A percentile compares a stretch with the other conserved stretches of the same genome.
Evolutionary conservation across 2,329 filamentous ascomycete genomes (phyloP).

Genomic region (Colletotrichum zoysiae): DNA sequence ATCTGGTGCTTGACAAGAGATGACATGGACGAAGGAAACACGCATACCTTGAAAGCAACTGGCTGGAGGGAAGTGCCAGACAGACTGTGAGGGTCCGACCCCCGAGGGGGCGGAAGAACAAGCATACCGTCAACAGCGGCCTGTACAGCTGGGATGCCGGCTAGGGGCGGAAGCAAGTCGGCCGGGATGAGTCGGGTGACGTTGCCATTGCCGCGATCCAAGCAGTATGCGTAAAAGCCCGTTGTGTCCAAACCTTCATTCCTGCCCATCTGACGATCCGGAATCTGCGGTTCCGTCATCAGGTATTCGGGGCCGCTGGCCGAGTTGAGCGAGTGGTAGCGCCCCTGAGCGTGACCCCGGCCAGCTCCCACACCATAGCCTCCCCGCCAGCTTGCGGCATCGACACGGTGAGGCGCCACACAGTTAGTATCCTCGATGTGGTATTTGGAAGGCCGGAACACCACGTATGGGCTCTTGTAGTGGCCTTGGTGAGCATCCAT

Average conservation of each 20-base stretch:
- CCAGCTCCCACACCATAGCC: constrained; percentile 3
- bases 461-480: constrained; percentile 6
- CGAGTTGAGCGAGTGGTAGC: constrained; percentile 47
- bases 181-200: constrained; percentile 68
- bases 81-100: constrained; percentile 53
- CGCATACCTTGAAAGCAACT: constrained; percentile 56
- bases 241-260: constrained; percentile 44
- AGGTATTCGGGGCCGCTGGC: constrained; percentile 21
- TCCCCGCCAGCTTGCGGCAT: constrained; percentile 33
- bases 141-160: constrained; percentile 59
- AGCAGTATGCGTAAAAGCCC: constrained; percentile 61
- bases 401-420: constrained; percentile 20
- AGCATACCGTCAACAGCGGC: constrained; percentile 57
- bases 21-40: background rate
- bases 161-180: constrained; percentile 62
- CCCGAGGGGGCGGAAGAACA: constrained; percentile 58
- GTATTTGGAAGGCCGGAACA: constrained; percentile 18
- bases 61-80: constrained; percentile 52
- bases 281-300: constrained; percentile 8
- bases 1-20: constrained; percentile 26
- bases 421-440: constrained; percentile 17
- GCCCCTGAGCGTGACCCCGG: constrained; percentile 57
- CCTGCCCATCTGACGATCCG: background rate
- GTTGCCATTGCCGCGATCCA: constrained; percentile 65
- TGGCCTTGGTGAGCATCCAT: constrained; percentile 8